phyloP scores from a whole-genome alignment of 805 yeast species.

The Lachancea dasiensis region DNA sequence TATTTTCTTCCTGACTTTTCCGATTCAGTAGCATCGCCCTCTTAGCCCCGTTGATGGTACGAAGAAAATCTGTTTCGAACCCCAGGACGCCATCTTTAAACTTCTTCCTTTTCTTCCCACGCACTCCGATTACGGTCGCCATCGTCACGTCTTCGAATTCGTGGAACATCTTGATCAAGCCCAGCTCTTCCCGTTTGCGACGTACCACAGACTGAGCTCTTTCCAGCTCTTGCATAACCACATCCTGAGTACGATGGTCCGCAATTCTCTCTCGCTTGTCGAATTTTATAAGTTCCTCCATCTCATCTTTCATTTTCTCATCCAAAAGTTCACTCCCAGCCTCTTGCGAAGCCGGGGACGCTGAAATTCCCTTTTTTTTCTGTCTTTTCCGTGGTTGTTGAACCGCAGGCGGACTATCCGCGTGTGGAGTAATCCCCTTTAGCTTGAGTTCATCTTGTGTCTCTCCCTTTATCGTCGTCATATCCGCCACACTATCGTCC shows the following conservation, averaged over 20 bases:
- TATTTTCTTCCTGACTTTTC: conserved; percentile 1
- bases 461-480: background rate
- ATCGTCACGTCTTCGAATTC: conserved; percentile 32
- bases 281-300: conserved; percentile 9
- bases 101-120: conserved; percentile 33
- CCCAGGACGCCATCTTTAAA: conserved; percentile 29
- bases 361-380: conserved; percentile 2
- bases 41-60: conserved; percentile 23
- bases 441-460: background rate
- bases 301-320: conserved; percentile 11
- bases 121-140: conserved; percentile 33
- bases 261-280: conserved; percentile 8
- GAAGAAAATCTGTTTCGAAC: conserved; percentile 30
- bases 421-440: background rate
- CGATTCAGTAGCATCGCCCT: conserved; percentile 13
- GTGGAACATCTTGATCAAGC: conserved; percentile 29
- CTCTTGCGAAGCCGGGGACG: conserved; percentile 5
- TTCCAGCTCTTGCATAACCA: conserved; percentile 20
- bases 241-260: conserved; percentile 18
- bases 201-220: conserved; percentile 19
- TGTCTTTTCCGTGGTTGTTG: conserved; percentile 6
- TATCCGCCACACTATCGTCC: conserved; percentile 3
- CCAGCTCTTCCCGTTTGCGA: conserved; percentile 27
- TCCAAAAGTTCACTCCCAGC: conserved; percentile 6
- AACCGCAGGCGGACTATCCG: background rate